Evolutionary conservation across 2,329 filamentous ascomycete species (phyloP).

Genomic region (Sphaerulina vaccinii): DNA sequence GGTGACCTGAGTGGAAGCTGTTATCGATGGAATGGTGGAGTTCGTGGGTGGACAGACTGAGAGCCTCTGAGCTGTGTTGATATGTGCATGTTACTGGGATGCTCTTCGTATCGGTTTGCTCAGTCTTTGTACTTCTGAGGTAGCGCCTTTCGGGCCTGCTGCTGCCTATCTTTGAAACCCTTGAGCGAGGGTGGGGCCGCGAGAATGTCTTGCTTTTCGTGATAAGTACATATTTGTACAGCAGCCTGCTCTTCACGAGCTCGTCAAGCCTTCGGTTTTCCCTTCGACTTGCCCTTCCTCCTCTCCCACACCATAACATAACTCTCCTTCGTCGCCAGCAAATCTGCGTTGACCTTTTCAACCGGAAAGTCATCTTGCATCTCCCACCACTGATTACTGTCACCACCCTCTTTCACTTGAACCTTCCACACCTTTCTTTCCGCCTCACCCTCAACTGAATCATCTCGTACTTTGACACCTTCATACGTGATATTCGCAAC

Average conservation of each 20-base stretch:
- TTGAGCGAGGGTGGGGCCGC: no score
- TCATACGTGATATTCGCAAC: slow-evolving; percentile 93
- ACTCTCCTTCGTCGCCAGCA: slow-evolving; percentile 87
- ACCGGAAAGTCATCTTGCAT: slow-evolving; percentile 86
- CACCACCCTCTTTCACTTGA: slow-evolving; percentile 67
- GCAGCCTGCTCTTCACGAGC: not conserved
- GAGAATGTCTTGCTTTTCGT: no score
- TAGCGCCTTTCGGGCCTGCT: no score
- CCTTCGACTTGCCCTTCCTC: slow-evolving; percentile 48
- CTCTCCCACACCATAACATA: slow-evolving; percentile 97
- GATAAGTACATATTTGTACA: not conserved
- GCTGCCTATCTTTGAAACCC: no score
- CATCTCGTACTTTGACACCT: slow-evolving; percentile 72
- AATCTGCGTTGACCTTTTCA: slow-evolving; percentile 81
- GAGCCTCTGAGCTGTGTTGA: no score
- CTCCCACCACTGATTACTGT: slow-evolving; percentile 82
- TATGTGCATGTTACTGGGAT: no score
- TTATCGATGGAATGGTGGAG: no score
- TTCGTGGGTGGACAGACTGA: no score
- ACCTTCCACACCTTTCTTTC: slow-evolving; percentile 96
- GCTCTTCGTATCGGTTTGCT: no score
- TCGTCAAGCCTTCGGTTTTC: slow-evolving; percentile 23
- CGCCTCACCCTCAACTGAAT: slow-evolving; percentile 81
- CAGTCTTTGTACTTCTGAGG: no score
- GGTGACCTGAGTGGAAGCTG: no score